Conservation (phyloP, 2,329 filamentous ascomycete genomes). For the Alternaria triticina region DNA sequence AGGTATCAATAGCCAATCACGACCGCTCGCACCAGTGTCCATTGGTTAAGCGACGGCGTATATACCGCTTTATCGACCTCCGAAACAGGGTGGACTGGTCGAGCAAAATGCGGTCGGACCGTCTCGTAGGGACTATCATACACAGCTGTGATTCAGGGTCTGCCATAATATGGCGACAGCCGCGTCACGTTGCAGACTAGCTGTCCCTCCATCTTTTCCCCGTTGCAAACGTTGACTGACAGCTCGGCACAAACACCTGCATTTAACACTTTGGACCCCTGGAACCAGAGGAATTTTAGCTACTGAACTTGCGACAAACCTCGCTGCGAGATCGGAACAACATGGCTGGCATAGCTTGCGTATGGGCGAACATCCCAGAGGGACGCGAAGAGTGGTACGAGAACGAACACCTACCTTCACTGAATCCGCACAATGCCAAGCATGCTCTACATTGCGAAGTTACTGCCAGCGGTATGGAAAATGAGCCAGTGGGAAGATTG, state of each 20-base stretch:
- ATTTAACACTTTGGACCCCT: background rate
- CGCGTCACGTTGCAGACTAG: conserved; percentile 6
- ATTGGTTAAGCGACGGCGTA: conserved; percentile 7
- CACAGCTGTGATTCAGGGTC: conserved; percentile 3
- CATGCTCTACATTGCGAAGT: conserved; percentile 22
- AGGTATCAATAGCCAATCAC: conserved; percentile 3
- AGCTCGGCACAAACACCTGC: background rate
- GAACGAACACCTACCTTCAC: conserved; percentile 17
- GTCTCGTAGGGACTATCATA: conserved; percentile 2
- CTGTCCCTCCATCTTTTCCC: background rate
- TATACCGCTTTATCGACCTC: conserved; percentile 9
- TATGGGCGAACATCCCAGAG: conserved; percentile 26
- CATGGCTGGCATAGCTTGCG: conserved; percentile 26
- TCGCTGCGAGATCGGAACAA: background rate
- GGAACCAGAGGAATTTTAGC: background rate
- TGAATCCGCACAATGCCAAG: conserved; percentile 2
- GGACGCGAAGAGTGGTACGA: conserved; percentile 21
- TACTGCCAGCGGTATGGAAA: conserved; percentile 20
- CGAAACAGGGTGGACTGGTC: conserved; percentile 5
- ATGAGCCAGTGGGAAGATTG: conserved; percentile 20
- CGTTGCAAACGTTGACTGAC: background rate
- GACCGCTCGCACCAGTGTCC: background rate
- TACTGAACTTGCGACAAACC: background rate
- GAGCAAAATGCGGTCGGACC: conserved; percentile 11
- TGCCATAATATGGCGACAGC: conserved; percentile 1